Percentiles rank a stretch among this genome's conserved stretches.
These are phyloP conservation scores for Hypomyces perniciosus DNA, from an alignment of 2,329 filamentous ascomycete species.

Conservation along the genomic window DNA sequence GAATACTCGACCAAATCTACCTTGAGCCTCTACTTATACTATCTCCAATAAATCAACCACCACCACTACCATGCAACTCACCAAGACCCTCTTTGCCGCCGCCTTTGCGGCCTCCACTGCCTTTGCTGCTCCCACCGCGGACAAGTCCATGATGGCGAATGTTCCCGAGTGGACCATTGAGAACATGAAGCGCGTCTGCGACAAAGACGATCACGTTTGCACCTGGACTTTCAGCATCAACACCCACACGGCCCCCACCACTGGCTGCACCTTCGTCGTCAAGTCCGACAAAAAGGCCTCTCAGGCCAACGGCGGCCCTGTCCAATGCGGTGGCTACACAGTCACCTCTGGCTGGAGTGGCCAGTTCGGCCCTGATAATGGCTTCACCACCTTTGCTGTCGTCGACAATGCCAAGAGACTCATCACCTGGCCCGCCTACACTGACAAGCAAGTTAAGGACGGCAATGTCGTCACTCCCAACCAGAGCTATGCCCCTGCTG, in stretches of 20 bases:
- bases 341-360: slow-evolving; percentile 50
- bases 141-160: slow-evolving; percentile 35
- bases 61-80: slow-evolving; percentile 38
- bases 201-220: slow-evolving; percentile 33
- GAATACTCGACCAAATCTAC: no score
- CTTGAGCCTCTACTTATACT: no score
- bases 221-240: slow-evolving; percentile 40
- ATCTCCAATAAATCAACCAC: background rate
- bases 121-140: slow-evolving; percentile 29
- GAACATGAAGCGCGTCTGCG: slow-evolving; percentile 35
- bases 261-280: slow-evolving; percentile 35
- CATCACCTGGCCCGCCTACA: slow-evolving; percentile 49
- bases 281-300: slow-evolving; percentile 28
- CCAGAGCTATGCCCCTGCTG: slow-evolving; percentile 36
- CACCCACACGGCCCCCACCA: slow-evolving; percentile 26
- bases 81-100: slow-evolving; percentile 31
- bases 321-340: slow-evolving; percentile 43
- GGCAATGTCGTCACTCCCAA: slow-evolving; percentile 43
- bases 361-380: slow-evolving; percentile 45
- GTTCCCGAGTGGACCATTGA: slow-evolving; percentile 38
- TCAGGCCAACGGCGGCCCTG: slow-evolving; percentile 33
- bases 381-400: slow-evolving; percentile 50
- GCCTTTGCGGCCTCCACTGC: slow-evolving; percentile 31
- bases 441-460: slow-evolving; percentile 41
- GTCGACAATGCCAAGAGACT: slow-evolving; percentile 35